Evolutionary conservation across 306 rosid genomes (phyloP).

Genomic region (Oemleria cerasiformis): DNA sequence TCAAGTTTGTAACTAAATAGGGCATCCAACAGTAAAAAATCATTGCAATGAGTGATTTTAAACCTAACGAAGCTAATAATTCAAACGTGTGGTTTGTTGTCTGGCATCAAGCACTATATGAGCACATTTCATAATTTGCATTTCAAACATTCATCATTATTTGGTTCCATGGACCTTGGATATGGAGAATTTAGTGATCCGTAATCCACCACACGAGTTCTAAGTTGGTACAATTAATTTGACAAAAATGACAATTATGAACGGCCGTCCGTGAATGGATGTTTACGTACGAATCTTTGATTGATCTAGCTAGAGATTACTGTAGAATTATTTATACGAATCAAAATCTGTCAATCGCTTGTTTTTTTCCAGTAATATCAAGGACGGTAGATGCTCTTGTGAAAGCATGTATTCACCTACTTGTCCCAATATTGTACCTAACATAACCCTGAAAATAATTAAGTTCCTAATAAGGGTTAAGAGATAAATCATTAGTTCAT

Average conservation of each 20-base stretch:
- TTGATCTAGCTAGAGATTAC: neutral
- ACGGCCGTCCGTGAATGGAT: neutral
- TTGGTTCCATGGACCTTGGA: neutral
- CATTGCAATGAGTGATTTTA: neutral
- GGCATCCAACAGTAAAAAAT: too few relatives aligned
- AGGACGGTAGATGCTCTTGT: too few relatives aligned
- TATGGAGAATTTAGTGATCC: neutral
- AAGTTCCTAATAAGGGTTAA: too few relatives aligned
- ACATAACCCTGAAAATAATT: too few relatives aligned
- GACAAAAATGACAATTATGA: neutral
- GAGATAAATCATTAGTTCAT: too few relatives aligned
- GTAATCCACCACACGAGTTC: neutral
- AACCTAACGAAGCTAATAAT: constrained; percentile 1
- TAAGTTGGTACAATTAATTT: neutral
- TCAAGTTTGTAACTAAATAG: too few relatives aligned
- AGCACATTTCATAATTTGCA: constrained; percentile 11
- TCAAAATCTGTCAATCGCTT: neutral
- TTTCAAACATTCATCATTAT: constrained; percentile 17
- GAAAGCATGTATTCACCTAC: too few relatives aligned
- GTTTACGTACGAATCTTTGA: neutral
- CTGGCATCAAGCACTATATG: neutral
- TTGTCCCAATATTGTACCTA: too few relatives aligned
- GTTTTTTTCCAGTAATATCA: too few relatives aligned
- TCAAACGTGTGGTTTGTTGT: constrained; percentile 22
- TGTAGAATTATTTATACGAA: neutral